phyloP scores from a whole-genome alignment of 345 rosid species.

The Dipteronia dyeriana region DNA sequence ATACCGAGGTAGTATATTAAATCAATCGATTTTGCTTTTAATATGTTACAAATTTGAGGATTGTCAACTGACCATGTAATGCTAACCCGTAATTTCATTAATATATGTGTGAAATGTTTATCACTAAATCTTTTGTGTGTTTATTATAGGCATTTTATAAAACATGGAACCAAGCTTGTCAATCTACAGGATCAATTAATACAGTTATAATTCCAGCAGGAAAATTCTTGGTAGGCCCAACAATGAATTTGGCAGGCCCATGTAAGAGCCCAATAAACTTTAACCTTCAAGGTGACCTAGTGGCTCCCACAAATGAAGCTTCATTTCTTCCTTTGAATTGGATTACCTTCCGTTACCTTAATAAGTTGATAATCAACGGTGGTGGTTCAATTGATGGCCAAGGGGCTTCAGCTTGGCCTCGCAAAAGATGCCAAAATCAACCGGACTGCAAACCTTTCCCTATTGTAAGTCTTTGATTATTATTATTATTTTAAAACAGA shows the following conservation, averaged over 20 bases:
- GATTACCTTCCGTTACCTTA: conserved; percentile 23
- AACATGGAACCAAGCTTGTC: conserved; percentile 33
- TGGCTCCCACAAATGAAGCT: conserved; percentile 11
- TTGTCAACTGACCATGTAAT: no score
- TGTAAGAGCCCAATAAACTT: conserved; percentile 26
- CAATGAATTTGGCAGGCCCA: conserved; percentile 20
- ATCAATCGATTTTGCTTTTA: neutral
- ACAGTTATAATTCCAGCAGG: conserved; percentile 27
- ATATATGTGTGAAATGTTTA: no score
- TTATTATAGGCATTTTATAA: conserved; percentile 21
- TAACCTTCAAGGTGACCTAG: conserved; percentile 12
- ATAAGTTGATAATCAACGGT: conserved; percentile 24
- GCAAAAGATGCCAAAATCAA: conserved; percentile 18
- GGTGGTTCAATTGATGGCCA: conserved; percentile 36
- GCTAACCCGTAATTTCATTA: no score
- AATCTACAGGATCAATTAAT: neutral
- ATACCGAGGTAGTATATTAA: conserved; percentile 12
- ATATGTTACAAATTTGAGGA: no score
- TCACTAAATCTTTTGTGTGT: neutral
- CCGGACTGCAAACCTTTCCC: conserved; percentile 6
- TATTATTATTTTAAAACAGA: no score
- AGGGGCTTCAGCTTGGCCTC: conserved; percentile 35
- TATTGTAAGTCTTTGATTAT: conserved; percentile 16
- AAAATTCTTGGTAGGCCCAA: conserved; percentile 13
- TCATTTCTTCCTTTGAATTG: conserved; percentile 7